Percentiles rank a stretch among this genome's conserved stretches.
phyloP scores from a whole-genome alignment of 306 rosid genomes.

The Sicyos edulis region DNA sequence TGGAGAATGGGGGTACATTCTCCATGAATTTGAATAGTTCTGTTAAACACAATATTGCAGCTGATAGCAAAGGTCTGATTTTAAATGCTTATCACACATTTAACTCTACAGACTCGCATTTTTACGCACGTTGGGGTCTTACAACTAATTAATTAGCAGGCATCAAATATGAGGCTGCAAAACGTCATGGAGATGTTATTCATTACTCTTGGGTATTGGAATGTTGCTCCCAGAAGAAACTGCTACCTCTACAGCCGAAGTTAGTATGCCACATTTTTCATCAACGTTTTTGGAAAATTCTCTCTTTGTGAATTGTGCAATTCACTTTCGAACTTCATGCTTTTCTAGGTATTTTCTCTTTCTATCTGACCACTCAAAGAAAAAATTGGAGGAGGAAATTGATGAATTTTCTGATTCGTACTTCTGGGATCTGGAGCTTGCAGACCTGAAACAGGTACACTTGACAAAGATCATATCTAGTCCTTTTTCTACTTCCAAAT shows the following conservation, averaged over 20 bases:
- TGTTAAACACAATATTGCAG: slow-evolving; percentile 83
- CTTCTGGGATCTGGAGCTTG: slow-evolving; percentile 68
- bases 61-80: slow-evolving; percentile 73
- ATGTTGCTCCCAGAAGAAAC: slow-evolving; percentile 60
- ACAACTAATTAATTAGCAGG: slow-evolving; percentile 39
- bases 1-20: slow-evolving; percentile 88
- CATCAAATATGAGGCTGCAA: slow-evolving; percentile 79
- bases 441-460: slow-evolving; percentile 64
- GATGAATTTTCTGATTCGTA: slow-evolving; percentile 79
- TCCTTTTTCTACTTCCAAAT: background rate
- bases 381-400: slow-evolving; percentile 72
- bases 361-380: slow-evolving; percentile 62
- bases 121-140: background rate
- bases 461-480: background rate
- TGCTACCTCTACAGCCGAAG: slow-evolving; percentile 69
- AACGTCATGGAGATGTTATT: slow-evolving; percentile 69
- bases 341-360: slow-evolving; percentile 62
- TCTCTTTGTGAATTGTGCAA: slow-evolving; percentile 1
- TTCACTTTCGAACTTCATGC: background rate
- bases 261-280: slow-evolving; percentile 28
- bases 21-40: slow-evolving; percentile 85
- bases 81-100: background rate
- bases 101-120: background rate
- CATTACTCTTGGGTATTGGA: slow-evolving; percentile 72
- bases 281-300: slow-evolving; percentile 19